Evolutionary conservation across 257 asterid species (phyloP).

Genomic region (Coffea canephora): DNA sequence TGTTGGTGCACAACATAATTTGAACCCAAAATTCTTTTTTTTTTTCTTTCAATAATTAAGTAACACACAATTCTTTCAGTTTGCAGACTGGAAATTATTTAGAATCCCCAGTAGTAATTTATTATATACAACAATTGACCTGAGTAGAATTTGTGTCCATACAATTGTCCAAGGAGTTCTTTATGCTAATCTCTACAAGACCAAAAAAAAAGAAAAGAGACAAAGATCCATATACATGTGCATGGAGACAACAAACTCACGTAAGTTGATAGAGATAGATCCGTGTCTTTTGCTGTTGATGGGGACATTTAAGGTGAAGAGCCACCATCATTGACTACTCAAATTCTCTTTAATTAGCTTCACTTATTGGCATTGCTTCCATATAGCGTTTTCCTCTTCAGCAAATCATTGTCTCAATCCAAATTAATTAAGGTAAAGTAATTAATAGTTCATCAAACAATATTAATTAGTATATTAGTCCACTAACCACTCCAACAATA

Average conservation of each 20-base stretch:
- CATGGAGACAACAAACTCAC: not conserved
- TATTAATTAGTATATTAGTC: no score
- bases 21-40: no score
- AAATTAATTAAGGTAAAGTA: not conserved
- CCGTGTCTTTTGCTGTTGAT: not conserved
- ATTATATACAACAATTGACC: not conserved
- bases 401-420: not conserved
- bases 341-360: not conserved
- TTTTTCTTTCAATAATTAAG: no score
- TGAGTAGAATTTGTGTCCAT: not conserved
- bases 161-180: not conserved
- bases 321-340: slow-evolving; percentile 2
- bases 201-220: not conserved
- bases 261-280: not conserved
- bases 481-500: no score
- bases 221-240: not conserved
- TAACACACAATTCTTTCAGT: no score
- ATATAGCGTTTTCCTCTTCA: not conserved
- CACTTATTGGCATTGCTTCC: not conserved
- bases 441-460: not conserved
- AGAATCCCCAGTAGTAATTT: no score
- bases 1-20: no score
- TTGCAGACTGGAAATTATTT: no score
- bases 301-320: slow-evolving; percentile 6
- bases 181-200: not conserved